A percentile compares a stretch with the other conserved stretches of the same genome.
These are phyloP conservation scores for Pichia sp. DNA, from an alignment of 1,139 yeast species.

Conservation along the genomic window DNA sequence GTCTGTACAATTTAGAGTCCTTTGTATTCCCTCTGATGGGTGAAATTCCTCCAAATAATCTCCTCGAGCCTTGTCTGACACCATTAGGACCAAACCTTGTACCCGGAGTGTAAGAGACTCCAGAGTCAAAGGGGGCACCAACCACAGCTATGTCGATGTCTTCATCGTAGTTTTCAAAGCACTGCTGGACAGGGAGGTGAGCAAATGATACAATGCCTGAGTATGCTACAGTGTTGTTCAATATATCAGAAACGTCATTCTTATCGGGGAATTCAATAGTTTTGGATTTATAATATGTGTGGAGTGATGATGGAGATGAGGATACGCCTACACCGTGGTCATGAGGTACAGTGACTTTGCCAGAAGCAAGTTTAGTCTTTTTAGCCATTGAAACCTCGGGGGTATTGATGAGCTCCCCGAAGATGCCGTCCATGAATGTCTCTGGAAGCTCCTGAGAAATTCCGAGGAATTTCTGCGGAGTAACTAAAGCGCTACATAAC, in stretches of 20 bases:
- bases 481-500: neutral
- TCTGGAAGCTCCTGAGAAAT: conserved; percentile 3
- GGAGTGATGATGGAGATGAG: conserved; percentile 1
- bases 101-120: conserved; percentile 47
- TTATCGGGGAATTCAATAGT: conserved; percentile 30
- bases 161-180: conserved; percentile 33
- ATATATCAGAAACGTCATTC: conserved; percentile 32
- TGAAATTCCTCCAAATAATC: conserved; percentile 38
- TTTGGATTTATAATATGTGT: conserved; percentile 20
- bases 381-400: conserved; percentile 10
- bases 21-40: conserved; percentile 36
- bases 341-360: neutral
- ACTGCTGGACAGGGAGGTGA: conserved; percentile 38
- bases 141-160: conserved; percentile 45
- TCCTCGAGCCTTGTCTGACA: conserved; percentile 39
- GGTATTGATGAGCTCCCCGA: conserved; percentile 28
- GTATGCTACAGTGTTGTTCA: conserved; percentile 25
- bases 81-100: conserved; percentile 52
- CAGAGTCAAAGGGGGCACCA: conserved; percentile 53
- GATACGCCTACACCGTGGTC: too few relatives aligned
- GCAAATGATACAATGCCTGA: conserved; percentile 49
- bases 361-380: neutral
- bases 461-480: conserved; percentile 8
- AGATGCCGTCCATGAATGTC: conserved; percentile 33
- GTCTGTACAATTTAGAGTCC: conserved; percentile 28